Conservation (phyloP, 2,329 filamentous ascomycete genomes). For the Colletotrichum nymphaeae region DNA sequence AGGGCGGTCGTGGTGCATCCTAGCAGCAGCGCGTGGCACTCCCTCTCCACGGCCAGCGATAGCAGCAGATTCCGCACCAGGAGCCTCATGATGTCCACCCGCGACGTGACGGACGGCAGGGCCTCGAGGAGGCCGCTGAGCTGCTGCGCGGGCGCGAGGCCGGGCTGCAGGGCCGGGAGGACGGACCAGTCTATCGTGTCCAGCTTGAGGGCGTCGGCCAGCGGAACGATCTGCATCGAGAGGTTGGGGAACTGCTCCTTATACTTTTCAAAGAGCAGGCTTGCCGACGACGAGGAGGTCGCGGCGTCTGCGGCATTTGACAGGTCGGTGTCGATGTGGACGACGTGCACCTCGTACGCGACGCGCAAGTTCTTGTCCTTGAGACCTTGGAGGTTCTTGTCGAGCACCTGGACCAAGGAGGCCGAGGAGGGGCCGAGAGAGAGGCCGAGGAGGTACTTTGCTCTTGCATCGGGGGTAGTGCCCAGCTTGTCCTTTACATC, state of each 20-base stretch:
- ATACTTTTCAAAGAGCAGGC: slow-evolving; percentile 62
- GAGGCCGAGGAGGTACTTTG: slow-evolving; percentile 77
- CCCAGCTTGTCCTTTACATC: slow-evolving; percentile 49
- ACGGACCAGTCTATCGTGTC: slow-evolving; percentile 65
- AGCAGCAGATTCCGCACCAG: slow-evolving; percentile 80
- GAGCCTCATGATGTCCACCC: slow-evolving; percentile 77
- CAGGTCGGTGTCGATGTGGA: slow-evolving; percentile 63
- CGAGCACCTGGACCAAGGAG: slow-evolving; percentile 79
- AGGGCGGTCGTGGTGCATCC: slow-evolving; percentile 90
- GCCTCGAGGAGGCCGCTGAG: slow-evolving; percentile 68
- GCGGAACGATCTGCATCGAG: slow-evolving; percentile 68
- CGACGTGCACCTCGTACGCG: slow-evolving; percentile 74
- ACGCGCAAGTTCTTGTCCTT: slow-evolving; percentile 71
- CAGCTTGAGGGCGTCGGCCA: slow-evolving; percentile 71
- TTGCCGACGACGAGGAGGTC: slow-evolving; percentile 46
- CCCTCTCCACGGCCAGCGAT: slow-evolving; percentile 67
- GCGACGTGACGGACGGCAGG: slow-evolving; percentile 79
- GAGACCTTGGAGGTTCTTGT: slow-evolving; percentile 75
- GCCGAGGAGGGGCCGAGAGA: slow-evolving; percentile 87
- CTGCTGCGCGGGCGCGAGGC: slow-evolving; percentile 48
- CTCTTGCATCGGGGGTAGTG: slow-evolving; percentile 44
- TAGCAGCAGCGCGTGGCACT: slow-evolving; percentile 79
- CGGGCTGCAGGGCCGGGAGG: slow-evolving; percentile 46
- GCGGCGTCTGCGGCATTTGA: slow-evolving; percentile 32
- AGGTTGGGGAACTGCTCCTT: slow-evolving; percentile 74